Evolutionary conservation across 306 rosid species (phyloP), one percentile per base, ranked within the genome.

Genomic region (Datisca glomerata): DNA sequence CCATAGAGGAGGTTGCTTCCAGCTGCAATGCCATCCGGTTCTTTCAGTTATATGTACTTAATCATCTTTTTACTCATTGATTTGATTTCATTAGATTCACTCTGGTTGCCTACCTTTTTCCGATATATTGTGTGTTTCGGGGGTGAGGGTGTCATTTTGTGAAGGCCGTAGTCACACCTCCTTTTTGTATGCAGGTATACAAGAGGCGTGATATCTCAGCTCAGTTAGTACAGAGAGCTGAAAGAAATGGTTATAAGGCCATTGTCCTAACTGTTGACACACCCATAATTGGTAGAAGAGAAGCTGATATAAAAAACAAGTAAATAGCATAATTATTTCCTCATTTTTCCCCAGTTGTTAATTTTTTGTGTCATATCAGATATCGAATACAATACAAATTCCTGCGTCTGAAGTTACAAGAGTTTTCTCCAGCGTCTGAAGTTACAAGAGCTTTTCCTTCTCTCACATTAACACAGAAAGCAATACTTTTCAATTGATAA

Each of bases 21-120:
- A 72, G 92, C 78, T 72, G 92, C 71, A 51, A 69, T 12, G 78
- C 92, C 47, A 61, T 75, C 62, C 73, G 76, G 51, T 80, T 80
- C 74, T 72, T 69, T 61, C 92, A 80, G 29, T 61, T 80, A 73
- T 80, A 75, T 66, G 85, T 60, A 80, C 18, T 42, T 34, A 9
- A 0, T 15, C 12, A 6, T 55, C 49, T 59, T 40, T 41, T 33
- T 14, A 43, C 43, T 25, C 22, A 10, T 52, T 11, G 12, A 31
- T 33, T 36, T 25, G 9, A 21, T 5, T 34, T 18, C 29, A 19
- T 17, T 25, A 34, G 12, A 12, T 34, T 8, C 29, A 9, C 4
- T n/a, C n/a, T n/a, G n/a, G n/a, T n/a, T n/a, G n/a, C n/a, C n/a
- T 31, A 14, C 36, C 3, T 12, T 49, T 18, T 41, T 23, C 13